phyloP scores from a whole-genome alignment of 139 green algal species.

The Asterochloris erici region DNA sequence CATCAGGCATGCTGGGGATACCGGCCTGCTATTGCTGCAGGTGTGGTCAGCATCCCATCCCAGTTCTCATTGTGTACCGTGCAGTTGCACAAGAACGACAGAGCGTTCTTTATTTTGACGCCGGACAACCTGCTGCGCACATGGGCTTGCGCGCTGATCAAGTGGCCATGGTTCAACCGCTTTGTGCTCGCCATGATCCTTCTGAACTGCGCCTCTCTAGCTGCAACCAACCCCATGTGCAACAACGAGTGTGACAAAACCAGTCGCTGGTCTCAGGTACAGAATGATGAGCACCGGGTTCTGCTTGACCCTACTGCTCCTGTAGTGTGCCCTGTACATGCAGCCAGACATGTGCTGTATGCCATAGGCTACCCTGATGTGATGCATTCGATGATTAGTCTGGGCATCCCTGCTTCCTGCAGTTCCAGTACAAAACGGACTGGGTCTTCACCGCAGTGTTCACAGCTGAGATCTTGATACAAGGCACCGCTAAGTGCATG shows the following conservation, averaged over 20 bases:
- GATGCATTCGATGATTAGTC: neutral
- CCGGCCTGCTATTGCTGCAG: neutral
- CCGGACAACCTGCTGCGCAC: slow-evolving; percentile 19
- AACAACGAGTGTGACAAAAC: slow-evolving; percentile 1
- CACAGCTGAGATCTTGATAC: slow-evolving; percentile 34
- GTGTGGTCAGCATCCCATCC: neutral
- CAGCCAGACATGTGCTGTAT: neutral
- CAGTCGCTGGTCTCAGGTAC: neutral
- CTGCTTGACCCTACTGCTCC: neutral
- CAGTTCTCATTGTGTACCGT: neutral
- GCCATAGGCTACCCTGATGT: neutral
- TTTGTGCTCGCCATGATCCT: slow-evolving; percentile 28
- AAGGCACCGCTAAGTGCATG: slow-evolving; percentile 29
- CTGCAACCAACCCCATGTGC: slow-evolving; percentile 21
- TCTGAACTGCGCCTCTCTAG: slow-evolving; percentile 33
- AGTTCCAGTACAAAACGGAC: neutral
- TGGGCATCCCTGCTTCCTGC: neutral
- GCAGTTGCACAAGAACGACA: slow-evolving; percentile 14
- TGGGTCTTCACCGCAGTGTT: slow-evolving; percentile 37
- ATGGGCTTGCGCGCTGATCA: neutral
- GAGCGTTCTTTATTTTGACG: slow-evolving; percentile 28
- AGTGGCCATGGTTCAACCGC: slow-evolving; percentile 24
- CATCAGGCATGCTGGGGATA: neutral
- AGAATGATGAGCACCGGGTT: neutral
- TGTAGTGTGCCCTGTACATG: neutral